phyloP scores from a whole-genome alignment of 257 asterid genomes.

The Sherardia arvensis region DNA sequence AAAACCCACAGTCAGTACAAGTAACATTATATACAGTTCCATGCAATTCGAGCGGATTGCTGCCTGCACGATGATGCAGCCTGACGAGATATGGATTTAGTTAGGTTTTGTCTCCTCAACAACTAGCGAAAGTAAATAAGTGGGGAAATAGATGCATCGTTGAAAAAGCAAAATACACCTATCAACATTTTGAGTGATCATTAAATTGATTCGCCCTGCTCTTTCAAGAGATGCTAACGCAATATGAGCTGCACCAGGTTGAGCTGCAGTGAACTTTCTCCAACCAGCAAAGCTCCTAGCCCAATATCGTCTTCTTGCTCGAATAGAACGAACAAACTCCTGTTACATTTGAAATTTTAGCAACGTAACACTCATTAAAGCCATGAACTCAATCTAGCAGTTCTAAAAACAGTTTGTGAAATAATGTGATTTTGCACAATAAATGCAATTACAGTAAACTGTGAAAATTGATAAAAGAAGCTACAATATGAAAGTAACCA shows the following conservation, averaged over 20 bases:
- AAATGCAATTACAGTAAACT: too few species aligned
- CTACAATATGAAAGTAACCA: not conserved
- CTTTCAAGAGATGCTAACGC: conserved; percentile 87
- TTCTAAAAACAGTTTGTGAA: not conserved
- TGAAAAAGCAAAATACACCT: conserved; percentile 35
- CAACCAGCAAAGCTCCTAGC: conserved; percentile 99
- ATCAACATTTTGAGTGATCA: conserved; percentile 93
- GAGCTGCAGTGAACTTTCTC: conserved; percentile 81
- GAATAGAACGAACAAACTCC: conserved; percentile 70
- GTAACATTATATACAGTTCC: conserved; percentile 84
- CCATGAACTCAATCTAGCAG: not conserved
- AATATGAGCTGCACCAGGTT: conserved; percentile 79
- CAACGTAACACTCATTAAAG: conserved; percentile 7
- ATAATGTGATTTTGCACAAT: not conserved
- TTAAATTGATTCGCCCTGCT: conserved; percentile 55
- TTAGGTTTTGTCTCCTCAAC: not conserved
- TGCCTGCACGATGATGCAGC: conserved; percentile 94
- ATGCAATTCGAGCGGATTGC: conserved; percentile 92
- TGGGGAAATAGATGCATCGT: not conserved
- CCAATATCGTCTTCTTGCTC: conserved; percentile 87
- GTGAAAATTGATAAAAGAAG: not conserved
- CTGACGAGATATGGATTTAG: conserved; percentile 25
- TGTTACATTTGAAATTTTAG: conserved; percentile 30
- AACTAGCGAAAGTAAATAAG: not conserved
- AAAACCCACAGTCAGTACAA: conserved; percentile 73